Conservation (phyloP, 2,329 filamentous ascomycete species). For the Penicillium sp. region DNA sequence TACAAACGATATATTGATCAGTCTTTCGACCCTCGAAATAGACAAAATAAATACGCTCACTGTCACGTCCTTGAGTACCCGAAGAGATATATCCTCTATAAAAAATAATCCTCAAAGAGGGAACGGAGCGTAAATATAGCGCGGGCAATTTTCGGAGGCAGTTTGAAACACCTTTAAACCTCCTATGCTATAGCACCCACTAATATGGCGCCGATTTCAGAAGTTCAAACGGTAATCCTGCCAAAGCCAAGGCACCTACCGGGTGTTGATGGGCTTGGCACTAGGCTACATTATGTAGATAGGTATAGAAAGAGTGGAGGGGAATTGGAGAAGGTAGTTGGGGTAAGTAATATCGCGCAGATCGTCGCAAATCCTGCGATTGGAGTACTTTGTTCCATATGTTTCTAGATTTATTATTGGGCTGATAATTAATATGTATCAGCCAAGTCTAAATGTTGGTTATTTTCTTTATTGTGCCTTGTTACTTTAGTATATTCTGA, state of each 20-base stretch:
- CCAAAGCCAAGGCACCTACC: not conserved
- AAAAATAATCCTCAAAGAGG: not conserved
- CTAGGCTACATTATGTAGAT: not conserved
- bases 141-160: not conserved
- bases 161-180: not conserved
- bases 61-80: no score
- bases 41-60: not conserved
- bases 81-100: not conserved
- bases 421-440: not conserved
- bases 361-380: not conserved
- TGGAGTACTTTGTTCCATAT: not conserved
- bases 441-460: not conserved
- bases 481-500: not conserved
- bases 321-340: not conserved
- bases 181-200: not conserved
- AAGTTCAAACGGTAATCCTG: not conserved
- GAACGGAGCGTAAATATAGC: not conserved
- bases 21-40: not conserved
- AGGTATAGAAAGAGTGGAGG: not conserved
- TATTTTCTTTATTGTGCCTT: not conserved
- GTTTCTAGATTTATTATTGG: not conserved
- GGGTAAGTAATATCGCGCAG: not conserved
- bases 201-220: not conserved
- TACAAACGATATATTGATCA: not conserved
- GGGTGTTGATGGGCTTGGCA: not conserved